phyloP scores from a whole-genome alignment of 1,284 basidiomycete genomes.

The Phylloporus sp. region DNA sequence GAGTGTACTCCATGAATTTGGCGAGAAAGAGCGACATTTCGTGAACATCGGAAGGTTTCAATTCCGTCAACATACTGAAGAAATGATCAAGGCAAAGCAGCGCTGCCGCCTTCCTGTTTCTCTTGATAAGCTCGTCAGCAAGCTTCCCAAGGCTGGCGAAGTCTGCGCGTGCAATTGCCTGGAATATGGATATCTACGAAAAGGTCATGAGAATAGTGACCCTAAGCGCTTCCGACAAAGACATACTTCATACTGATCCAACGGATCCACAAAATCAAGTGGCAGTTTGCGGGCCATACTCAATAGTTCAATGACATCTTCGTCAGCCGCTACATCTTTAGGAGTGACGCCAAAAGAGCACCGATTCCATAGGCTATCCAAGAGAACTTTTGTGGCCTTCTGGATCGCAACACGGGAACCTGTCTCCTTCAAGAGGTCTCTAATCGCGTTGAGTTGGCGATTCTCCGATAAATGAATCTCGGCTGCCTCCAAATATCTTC shows the following conservation, averaged over 20 bases:
- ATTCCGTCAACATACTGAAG: conserved; percentile 23
- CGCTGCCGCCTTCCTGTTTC: conserved; percentile 15
- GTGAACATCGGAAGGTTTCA: conserved; percentile 23
- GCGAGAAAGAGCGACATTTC: conserved; percentile 43
- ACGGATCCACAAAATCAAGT: conserved; percentile 17
- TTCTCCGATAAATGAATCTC: conserved; percentile 62
- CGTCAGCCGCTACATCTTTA: conserved; percentile 15
- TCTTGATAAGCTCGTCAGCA: conserved; percentile 17
- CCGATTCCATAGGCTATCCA: conserved; percentile 34
- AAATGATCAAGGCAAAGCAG: conserved; percentile 38
- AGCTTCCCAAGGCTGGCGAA: conserved; percentile 17
- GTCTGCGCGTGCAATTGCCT: conserved; percentile 27
- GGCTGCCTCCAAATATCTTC: conserved; percentile 60
- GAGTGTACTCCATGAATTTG: conserved; percentile 47
- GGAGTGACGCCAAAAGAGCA: conserved; percentile 34
- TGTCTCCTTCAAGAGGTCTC: conserved; percentile 50
- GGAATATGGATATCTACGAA: conserved; percentile 36
- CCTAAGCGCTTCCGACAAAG: not conserved
- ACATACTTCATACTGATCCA: conserved; percentile 27
- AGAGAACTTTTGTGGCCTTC: conserved; percentile 39
- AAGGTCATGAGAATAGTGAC: not conserved
- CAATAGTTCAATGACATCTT: conserved; percentile 20
- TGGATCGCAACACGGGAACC: conserved; percentile 37
- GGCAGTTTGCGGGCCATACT: conserved; percentile 28
- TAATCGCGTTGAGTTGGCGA: conserved; percentile 57